phyloP scores from a whole-genome alignment of 2,329 filamentous ascomycete genomes.

The Diaporthe australafricana region DNA sequence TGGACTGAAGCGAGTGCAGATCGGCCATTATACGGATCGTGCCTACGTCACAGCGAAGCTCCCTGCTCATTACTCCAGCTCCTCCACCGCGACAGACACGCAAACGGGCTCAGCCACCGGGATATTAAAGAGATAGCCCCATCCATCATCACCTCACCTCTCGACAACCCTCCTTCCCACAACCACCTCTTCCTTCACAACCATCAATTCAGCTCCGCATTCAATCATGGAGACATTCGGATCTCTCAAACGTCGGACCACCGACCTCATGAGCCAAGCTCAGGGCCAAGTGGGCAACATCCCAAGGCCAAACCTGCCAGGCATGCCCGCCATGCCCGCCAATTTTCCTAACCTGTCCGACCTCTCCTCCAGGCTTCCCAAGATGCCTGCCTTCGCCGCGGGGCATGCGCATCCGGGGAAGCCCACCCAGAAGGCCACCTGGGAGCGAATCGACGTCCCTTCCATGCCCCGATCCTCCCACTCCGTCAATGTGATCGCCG shows the following conservation, averaged over 20 bases:
- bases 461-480: conserved; percentile 80
- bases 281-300: conserved; percentile 31
- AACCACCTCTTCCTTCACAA: neutral
- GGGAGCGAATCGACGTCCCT: conserved; percentile 68
- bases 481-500: conserved; percentile 69
- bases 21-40: conserved; percentile 22
- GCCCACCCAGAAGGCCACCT: conserved; percentile 64
- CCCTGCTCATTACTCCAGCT: conserved; percentile 29
- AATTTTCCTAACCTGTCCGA: conserved; percentile 40
- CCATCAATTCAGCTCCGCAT: neutral
- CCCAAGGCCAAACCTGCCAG: conserved; percentile 32
- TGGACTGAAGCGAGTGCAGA: conserved; percentile 16
- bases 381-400: conserved; percentile 39
- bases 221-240: conserved; percentile 32
- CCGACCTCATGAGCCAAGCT: conserved; percentile 31
- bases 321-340: conserved; percentile 43
- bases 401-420: conserved; percentile 33
- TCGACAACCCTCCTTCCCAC: neutral
- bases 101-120: conserved; percentile 29
- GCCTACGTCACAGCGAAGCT: conserved; percentile 32
- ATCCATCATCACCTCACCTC: conserved; percentile 1
- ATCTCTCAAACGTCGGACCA: conserved; percentile 34
- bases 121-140: conserved; percentile 19
- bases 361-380: conserved; percentile 41
- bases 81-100: conserved; percentile 21